Evolutionary conservation across 2,329 filamentous ascomycete species (phyloP).

Genomic region (Westerdykella sp.): DNA sequence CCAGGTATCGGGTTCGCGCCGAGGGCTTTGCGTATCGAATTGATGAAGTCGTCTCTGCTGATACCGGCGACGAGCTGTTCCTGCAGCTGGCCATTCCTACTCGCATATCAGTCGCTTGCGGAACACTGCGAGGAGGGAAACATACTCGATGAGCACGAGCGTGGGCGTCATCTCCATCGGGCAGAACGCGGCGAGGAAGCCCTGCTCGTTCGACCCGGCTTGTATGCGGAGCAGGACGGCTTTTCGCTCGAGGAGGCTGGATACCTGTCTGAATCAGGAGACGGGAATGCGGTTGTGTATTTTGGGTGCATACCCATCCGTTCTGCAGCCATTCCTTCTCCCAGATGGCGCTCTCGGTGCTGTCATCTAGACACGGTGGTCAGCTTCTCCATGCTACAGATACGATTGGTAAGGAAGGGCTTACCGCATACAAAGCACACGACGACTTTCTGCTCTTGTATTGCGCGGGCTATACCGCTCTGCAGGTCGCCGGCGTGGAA

Average conservation of each 20-base stretch:
- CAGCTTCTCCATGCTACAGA: neutral
- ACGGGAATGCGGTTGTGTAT: neutral
- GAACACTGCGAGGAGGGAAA: conserved; percentile 2
- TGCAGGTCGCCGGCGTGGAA: conserved; percentile 78
- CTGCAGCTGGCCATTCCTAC: conserved; percentile 65
- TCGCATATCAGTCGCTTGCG: conserved; percentile 1
- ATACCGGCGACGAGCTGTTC: conserved; percentile 66
- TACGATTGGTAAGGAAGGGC: neutral
- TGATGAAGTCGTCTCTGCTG: conserved; percentile 60
- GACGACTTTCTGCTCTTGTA: conserved; percentile 70
- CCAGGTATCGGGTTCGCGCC: conserved; percentile 26
- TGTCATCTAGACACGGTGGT: conserved; percentile 51
- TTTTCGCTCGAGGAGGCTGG: conserved; percentile 52
- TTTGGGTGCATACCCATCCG: conserved; percentile 24
- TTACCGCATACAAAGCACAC: conserved; percentile 77
- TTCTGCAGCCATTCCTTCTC: conserved; percentile 59
- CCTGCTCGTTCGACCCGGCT: conserved; percentile 72
- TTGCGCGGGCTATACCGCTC: conserved; percentile 69
- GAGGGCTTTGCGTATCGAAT: conserved; percentile 44
- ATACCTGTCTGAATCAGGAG: conserved; percentile 20
- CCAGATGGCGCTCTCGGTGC: conserved; percentile 64
- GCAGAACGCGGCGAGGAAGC: conserved; percentile 75
- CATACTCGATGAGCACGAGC: conserved; percentile 67
- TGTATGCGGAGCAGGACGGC: conserved; percentile 65
- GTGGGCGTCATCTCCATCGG: conserved; percentile 73